Base-by-base conservation (phyloP, 768 basidiomycete species). In the Xerocomellus chrysenteron region DNA sequence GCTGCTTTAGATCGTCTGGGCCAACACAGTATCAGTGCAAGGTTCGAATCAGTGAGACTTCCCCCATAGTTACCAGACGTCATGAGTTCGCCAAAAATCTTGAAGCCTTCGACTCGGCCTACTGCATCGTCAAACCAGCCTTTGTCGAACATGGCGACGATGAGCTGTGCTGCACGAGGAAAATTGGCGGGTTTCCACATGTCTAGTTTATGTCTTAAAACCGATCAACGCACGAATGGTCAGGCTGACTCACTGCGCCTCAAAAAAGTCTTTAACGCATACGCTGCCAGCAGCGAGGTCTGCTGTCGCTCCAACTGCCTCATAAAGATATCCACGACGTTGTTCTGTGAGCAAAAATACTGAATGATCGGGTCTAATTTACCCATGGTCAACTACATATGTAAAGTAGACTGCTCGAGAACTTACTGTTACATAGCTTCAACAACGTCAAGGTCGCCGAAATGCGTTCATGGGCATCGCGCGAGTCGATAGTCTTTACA, bases 101-200 rank as follows among this genome's bases (percentile, higher is more conserved):
- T 8, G 13, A 17, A 39, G 2, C 59, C 59, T 47, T 58, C 56
- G 3, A 60, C 45, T 26, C 37, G 52, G 12, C 59, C 59, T 1
- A 60, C 12, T 17, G 56, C 56, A n/a, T 57, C 56, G 7, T 60
- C 56, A 43, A 60, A 57, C 51, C 59, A 60, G 43, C 52, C 39
- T 21, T 60, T 60, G n/a, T 58, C 28, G 17, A 60, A 2, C 59
- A 60, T 58, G 16, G 10, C 2, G 14, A 51, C 4, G 35, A 58
- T n/a, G 6, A n/a, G 19, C 2, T 16, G 4, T 21, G 45, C 46
- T 7, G 32, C 49, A 39, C n/a, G 35, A 17, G 13, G 2, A 16
- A 44, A 21, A 28, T 50, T 16, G 14, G 3, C 11, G 2, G 19
- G 1, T 11, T 16, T 35, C 50, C 28, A 19, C 41, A 51, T 44